These are phyloP conservation scores for Balakata baccata DNA, from an alignment of 345 rosid species.

Conservation along the genomic window DNA sequence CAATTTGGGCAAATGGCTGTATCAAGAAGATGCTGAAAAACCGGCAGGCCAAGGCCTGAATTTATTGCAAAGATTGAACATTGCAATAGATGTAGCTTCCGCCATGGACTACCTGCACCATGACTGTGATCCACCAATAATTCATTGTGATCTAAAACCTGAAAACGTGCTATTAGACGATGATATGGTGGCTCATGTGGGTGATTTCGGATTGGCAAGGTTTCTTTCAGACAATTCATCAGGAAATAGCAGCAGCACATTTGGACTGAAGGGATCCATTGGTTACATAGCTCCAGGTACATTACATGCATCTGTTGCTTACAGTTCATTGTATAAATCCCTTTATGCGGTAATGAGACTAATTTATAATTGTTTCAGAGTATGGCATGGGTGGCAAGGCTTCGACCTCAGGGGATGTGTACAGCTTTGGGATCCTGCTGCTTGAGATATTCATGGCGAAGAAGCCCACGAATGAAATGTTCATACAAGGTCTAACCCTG, in stretches of 20 bases:
- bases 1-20: constrained; percentile 20
- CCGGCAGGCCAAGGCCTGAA: neutral
- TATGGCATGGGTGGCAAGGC: constrained; percentile 11
- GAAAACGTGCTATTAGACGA: constrained; percentile 19
- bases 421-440: constrained; percentile 21
- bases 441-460: constrained; percentile 17
- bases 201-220: constrained; percentile 21
- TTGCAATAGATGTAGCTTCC: constrained; percentile 23
- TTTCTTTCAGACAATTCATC: constrained; percentile 1
- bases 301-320: neutral
- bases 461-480: constrained; percentile 14
- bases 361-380: neutral
- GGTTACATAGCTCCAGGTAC: constrained; percentile 29
- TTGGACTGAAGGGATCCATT: constrained; percentile 10
- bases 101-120: constrained; percentile 29
- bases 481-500: neutral
- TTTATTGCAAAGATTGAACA: constrained; percentile 22
- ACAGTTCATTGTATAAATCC: neutral
- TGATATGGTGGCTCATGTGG: constrained; percentile 27
- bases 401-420: constrained; percentile 17
- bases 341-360: too few species aligned
- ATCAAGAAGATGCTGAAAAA: neutral
- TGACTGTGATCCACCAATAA: constrained; percentile 18
- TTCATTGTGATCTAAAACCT: constrained; percentile 30
- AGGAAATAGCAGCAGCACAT: neutral